Conservation (phyloP, 1,139 yeast species). For the Yamadazyma dendronema region DNA sequence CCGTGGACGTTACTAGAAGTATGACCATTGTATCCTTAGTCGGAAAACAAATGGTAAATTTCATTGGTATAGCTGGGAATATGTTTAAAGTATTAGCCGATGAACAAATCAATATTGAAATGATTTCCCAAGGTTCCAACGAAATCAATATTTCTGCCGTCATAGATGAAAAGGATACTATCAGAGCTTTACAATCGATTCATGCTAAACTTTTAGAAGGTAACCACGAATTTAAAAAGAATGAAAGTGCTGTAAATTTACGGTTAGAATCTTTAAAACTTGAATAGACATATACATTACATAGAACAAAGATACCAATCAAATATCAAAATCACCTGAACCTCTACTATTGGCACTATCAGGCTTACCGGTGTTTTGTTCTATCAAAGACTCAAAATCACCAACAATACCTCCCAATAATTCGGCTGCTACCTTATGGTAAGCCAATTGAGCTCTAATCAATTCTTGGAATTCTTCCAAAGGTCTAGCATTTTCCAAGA, state of each 20-base stretch:
- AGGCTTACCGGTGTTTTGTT: slow-evolving; percentile 33
- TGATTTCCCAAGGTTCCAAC: slow-evolving; percentile 98
- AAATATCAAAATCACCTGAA: slow-evolving; percentile 48
- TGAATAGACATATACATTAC: slow-evolving; percentile 7
- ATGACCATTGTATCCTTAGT: slow-evolving; percentile 92
- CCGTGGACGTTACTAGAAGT: slow-evolving; percentile 82
- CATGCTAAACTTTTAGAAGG: slow-evolving; percentile 74
- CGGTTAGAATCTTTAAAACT: slow-evolving; percentile 36
- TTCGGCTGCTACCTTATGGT: slow-evolving; percentile 75
- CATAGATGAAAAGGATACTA: slow-evolving; percentile 76
- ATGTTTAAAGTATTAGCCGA: slow-evolving; percentile 95
- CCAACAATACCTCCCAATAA: slow-evolving; percentile 65
- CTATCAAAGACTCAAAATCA: slow-evolving; percentile 61
- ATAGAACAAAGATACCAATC: slow-evolving; percentile 5
- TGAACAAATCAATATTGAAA: slow-evolving; percentile 89
- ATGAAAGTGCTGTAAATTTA: slow-evolving; percentile 34
- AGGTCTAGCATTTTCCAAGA: slow-evolving; percentile 72
- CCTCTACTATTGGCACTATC: slow-evolving; percentile 27
- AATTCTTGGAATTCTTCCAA: slow-evolving; percentile 68
- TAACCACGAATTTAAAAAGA: slow-evolving; percentile 24
- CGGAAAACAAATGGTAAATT: slow-evolving; percentile 95
- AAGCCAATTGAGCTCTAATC: slow-evolving; percentile 78
- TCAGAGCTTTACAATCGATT: slow-evolving; percentile 81
- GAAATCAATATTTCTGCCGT: slow-evolving; percentile 97
- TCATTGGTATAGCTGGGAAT: slow-evolving; percentile 94